These are phyloP conservation scores for Artemisia tridentata DNA, from an alignment of 129 eudicot genomes.

Conservation along the genomic window DNA sequence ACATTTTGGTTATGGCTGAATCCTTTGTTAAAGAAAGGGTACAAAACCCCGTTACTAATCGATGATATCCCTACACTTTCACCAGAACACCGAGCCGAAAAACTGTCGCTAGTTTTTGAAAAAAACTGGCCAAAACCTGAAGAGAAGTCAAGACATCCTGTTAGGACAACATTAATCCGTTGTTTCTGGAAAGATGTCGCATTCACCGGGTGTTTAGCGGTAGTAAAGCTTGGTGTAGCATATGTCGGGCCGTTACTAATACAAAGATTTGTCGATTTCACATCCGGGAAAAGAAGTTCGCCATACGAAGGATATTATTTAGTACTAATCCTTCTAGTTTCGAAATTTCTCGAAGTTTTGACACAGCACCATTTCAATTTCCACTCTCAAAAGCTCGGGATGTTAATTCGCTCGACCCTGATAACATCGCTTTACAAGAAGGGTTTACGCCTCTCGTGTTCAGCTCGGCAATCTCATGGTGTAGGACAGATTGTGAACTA, in stretches of 20 bases:
- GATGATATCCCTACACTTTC: constrained; percentile 67
- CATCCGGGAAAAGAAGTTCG: constrained; percentile 40
- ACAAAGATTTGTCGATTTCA: constrained; percentile 50
- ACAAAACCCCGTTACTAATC: constrained; percentile 42
- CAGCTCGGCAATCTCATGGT: constrained; percentile 67
- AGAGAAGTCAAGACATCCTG: constrained; percentile 47
- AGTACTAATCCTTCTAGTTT: constrained; percentile 32
- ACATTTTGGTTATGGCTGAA: constrained; percentile 56
- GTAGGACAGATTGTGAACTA: constrained; percentile 73
- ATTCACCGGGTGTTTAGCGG: constrained; percentile 49
- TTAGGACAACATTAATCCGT: constrained; percentile 43
- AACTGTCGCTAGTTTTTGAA: constrained; percentile 48
- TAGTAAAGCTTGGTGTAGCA: constrained; percentile 37
- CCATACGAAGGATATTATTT: constrained; percentile 54
- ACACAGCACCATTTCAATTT: constrained; percentile 62
- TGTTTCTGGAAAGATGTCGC: constrained; percentile 59
- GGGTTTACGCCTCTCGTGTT: constrained; percentile 53
- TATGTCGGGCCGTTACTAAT: constrained; percentile 66
- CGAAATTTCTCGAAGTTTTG: constrained; percentile 59
- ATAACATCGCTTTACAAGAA: constrained; percentile 51
- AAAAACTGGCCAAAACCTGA: constrained; percentile 57
- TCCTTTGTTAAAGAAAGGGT: constrained; percentile 54
- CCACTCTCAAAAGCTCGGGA: constrained; percentile 53
- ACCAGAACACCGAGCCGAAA: constrained; percentile 45
- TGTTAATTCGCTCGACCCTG: constrained; percentile 50